Conservation (phyloP, 805 yeast species). For the Candida ficus region DNA sequence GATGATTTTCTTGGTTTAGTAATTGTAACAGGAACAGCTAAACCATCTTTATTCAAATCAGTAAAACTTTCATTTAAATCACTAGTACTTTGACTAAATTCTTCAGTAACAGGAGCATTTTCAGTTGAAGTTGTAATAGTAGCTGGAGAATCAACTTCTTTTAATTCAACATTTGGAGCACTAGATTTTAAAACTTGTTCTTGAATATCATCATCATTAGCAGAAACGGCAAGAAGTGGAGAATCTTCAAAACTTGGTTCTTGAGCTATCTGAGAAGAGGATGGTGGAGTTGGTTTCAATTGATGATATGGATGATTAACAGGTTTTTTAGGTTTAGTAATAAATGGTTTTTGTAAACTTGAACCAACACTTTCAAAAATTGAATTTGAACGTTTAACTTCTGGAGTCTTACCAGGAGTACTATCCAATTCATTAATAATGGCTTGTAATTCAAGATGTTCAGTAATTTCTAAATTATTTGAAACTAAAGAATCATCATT, state of each 20-base stretch:
- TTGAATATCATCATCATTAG: not conserved
- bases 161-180: too few relatives aligned
- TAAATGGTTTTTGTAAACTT: not conserved
- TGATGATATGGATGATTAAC: slow-evolving; percentile 16
- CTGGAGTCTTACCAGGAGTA: not conserved
- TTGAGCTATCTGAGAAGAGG: too few relatives aligned
- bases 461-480: not conserved
- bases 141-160: not conserved
- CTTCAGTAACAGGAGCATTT: not conserved
- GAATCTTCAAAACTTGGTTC: too few relatives aligned
- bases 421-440: not conserved
- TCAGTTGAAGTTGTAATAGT: not conserved
- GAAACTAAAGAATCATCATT: slow-evolving; percentile 18
- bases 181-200: not conserved
- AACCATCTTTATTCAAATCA: not conserved
- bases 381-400: not conserved
- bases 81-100: too few relatives aligned
- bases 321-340: not conserved
- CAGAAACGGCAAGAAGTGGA: not conserved
- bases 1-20: too few relatives aligned
- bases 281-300: slow-evolving; percentile 12
- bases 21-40: not conserved
- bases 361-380: not conserved
- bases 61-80: not conserved
- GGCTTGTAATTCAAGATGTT: slow-evolving; percentile 1